Base-by-base conservation (phyloP, 495 filamentous ascomycete species). In the Trichocladium uniseriatum region DNA sequence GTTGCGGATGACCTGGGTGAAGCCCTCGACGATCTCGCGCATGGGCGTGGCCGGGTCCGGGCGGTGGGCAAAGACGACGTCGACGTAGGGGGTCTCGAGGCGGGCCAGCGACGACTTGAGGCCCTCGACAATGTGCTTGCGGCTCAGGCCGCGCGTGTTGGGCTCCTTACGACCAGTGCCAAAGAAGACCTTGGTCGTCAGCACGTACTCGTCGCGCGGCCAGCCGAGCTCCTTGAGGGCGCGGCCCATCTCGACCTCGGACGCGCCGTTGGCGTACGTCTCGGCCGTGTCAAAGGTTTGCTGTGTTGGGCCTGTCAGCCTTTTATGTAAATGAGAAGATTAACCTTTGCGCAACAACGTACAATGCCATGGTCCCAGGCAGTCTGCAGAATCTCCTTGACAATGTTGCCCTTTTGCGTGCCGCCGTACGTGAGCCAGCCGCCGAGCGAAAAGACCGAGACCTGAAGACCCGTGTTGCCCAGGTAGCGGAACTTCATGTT, bases 31-130 rank as follows among this genome's bases (percentile, higher is more conserved):
- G 31, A 79, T 79, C 66, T 95, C 89, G 61, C 89, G 85, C 74
- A 94, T 91, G 3, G 89, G 89, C 0, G 88, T 92, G 36, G 81
- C 70, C 5, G 83, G 72, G 65, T 94, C 89, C 9, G 89, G 84
- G 9, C 89, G 81, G 64, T 95, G 89, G 5, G 87, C 87, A 61
- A 87, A 91, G 52, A 94, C 75, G 21, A 94, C 66, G 57, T 94
- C 89, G 47, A 95, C 81, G 59, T 85, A 85, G 19, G 80, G 77
- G 5, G 89, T 78, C 29, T 81, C 77, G 11, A 95, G 71, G 4
- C 89, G 79, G 47, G 77, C 61, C 13, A 95, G 73, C 0, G 80
- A 81, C 5, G 73, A 74, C 45, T 79, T 74, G 61, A 74, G 64
- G 14, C 69, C 70, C 55, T 66, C 63, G 51, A 66, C 55, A 47